Conservation (phyloP, 805 yeast species). For the Lipomyces orientalis region DNA sequence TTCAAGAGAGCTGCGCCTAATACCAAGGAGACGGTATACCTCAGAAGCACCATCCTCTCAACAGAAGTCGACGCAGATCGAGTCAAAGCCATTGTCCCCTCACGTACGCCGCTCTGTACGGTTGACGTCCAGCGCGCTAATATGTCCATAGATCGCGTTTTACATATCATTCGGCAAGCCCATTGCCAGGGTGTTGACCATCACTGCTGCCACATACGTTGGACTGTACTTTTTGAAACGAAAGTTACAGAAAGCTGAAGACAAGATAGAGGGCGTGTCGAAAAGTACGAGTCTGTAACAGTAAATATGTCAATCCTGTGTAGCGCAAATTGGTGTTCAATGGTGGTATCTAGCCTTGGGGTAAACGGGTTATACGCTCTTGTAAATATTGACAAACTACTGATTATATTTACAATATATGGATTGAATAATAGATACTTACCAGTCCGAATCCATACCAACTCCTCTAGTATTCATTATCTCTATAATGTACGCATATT, state of each 20-base stretch:
- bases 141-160: constrained; percentile 11
- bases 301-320: not conserved
- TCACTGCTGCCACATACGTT: constrained; percentile 20
- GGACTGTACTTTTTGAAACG: constrained; percentile 9
- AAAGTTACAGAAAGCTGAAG: constrained; percentile 15
- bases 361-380: not conserved
- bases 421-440: not conserved
- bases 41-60: not conserved
- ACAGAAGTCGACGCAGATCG: not conserved
- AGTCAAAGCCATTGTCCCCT: constrained; percentile 12
- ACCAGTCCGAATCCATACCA: no score
- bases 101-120: constrained; percentile 9
- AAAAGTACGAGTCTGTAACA: not conserved
- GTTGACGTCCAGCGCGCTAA: not conserved
- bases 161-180: constrained; percentile 18
- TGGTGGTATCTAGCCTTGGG: not conserved
- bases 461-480: no score
- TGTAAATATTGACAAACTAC: not conserved
- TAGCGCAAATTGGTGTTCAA: not conserved
- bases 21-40: not conserved
- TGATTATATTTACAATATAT: not conserved
- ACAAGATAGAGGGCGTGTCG: not conserved
- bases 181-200: constrained; percentile 12
- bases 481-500: no score
- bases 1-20: not conserved